Evolutionary conservation across 371 early-diverging fungal genomes (phyloP), one percentile per base, ranked within the genome.

Genomic region (Mortierella sp.): DNA sequence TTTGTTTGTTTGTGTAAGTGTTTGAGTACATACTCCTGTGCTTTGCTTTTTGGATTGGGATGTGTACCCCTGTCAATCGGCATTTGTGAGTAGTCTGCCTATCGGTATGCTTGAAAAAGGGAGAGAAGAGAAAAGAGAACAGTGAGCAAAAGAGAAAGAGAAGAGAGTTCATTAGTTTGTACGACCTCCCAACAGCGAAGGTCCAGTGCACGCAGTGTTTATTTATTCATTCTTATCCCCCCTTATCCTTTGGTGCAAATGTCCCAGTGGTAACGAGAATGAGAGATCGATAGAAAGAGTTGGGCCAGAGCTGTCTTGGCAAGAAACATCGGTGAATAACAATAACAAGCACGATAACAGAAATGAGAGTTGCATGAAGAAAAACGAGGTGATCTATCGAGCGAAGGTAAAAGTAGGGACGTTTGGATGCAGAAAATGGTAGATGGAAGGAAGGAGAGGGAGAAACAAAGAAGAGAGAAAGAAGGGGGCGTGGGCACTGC

Each of bases 1-100:
- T n/a, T n/a, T n/a, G n/a, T 48, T n/a, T n/a, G n/a, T 65, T 73
- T 73, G 66, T 66, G 66, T 66, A 73, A 65, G 48, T 48, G 22
- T 48, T n/a, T 66, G 66, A 45, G 63, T 29, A 26, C n/a, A 37
- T 47, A 22, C 50, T 67, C 67, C 67, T 67, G 50, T 67, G 67
- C 67, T 67, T 67, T 48, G 31, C 34, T 37, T 58, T 64, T 34
- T n/a, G 61, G 61, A 22, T 53, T 53, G 22, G 53, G n/a, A n/a
- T 39, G 41, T 53, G 53, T 26, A 53, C 22, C 9, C n/a, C 19
- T 72, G 72, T 61, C 37, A 61, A 34, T 61, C 61, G 61, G 37
- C 37, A 61, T 34, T 34, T 37, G 61, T n/a, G n/a, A n/a, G n/a
- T n/a, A n/a, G n/a, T 61, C 22, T 61, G 37, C 37, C 37, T 22